Evolutionary conservation across 805 yeast genomes (phyloP), one percentile per base, ranked within the genome.

Genomic region (Metschnikowia proteae): DNA sequence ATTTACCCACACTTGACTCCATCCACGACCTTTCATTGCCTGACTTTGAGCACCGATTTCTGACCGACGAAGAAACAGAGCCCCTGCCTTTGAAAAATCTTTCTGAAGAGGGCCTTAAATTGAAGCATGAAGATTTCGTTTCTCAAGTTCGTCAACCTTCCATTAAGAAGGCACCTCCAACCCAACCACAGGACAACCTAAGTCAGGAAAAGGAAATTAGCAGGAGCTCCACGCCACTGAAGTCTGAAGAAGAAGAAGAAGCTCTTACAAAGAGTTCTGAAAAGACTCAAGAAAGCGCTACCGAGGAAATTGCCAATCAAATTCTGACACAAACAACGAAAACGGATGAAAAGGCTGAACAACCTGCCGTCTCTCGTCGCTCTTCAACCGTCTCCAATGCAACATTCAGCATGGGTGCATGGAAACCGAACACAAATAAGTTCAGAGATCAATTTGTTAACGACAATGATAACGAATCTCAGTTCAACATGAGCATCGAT

Each of bases 351-450:
- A 47, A 41, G 7, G 29, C 43, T 6, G 49, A 38, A 13, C 9
- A 13, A 4, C 43, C 33, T 13, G 63, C 55, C 23, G 26, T 63
- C 3, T 38, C 56, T 4, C 60, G 75, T 49, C 55, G 74, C 45
- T 66, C 55, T 8, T 71, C 76, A 1, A 64, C 73, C 7, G 60
- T 63, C 60, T 50, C 55, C 25, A 49, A 43, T 7, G 45, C 44
- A n/a, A 72, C 71, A 2, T 62, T 79, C 38, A 75, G 70, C 48
- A 66, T 79, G 66, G 83, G 82, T 2, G 66, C 66, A 27, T 82
- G 87, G 86, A 75, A 73, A 58, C 86, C 86, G 2, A 78, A 81
- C 56, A 81, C 84, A 6, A 69, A 66, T 30, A 67, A 66, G 35
- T 77, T 61, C 58, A 65, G 82, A 45, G 81, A 76, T 50, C 74